Base-by-base conservation (phyloP, 2,329 filamentous ascomycete species). In the Cercospora berteroae region DNA sequence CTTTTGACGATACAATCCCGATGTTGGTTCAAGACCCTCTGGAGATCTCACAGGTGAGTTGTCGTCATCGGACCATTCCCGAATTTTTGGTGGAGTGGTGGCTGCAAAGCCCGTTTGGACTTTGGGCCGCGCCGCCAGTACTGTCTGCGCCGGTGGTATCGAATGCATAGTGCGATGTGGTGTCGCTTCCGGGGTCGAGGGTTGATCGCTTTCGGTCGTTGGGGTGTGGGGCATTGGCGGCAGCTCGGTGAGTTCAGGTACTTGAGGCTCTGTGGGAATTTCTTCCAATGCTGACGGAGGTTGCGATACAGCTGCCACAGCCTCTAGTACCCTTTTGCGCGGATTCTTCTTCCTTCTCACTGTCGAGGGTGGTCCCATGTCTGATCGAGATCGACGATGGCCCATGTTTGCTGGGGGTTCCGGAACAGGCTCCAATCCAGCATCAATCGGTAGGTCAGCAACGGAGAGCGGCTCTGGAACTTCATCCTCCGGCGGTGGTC, bases 1-100 rank as follows among this genome's bases (percentile, higher is more conserved):
- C 79, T 95, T 95, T 77, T 91, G 91, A 66, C 91, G 88, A 79
- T 97, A 98, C 7, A 77, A 58, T 62, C 79, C 76, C 8, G 75
- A 73, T 16, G 74, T 69, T 27, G 71, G 69, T 10, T 69, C 73
- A 12, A 74, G 63, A 25, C 74, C 75, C 55, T 75, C 71, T 4
- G 73, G 72, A 16, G 74, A 74, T 31, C 67, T 60, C 5, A 73
- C 61, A 16, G 74, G 72, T 12, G 73, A 75, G 42, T 73, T 71
- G 20, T 77, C 76, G 60, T 77, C 75, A 63, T 77, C 73, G 23
- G 74, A 75, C 10, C 68, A 57, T 25, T 75, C 69, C 31, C 74
- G 67, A 50, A 76, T 77, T 42, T 71, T 70, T 5, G 74, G 75
- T 10, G 74, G 70, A 20, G 74, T 70, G 6, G 74, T 71, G 4